Base-by-base conservation (phyloP, 2,329 filamentous ascomycete species). In the Phialocephala subalpina region DNA sequence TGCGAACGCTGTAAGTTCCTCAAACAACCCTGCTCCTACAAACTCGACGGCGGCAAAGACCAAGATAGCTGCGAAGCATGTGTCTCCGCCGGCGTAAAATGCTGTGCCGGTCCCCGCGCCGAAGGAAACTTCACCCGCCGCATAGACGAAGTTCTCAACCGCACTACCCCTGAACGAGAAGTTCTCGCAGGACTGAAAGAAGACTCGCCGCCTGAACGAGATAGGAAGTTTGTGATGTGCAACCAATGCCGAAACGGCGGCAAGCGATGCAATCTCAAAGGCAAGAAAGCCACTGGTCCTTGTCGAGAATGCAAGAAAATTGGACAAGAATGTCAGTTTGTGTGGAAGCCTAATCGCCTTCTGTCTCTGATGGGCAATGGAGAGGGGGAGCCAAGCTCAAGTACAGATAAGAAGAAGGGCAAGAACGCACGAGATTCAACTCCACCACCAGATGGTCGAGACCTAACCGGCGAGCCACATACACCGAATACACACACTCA, bases 1-100 rank as follows among this genome's bases (percentile, higher is more conserved):
- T 75, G 74, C 47, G 42, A 67, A n/a, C 40, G 64, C 6, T 73
- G 73, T 64, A 73, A 74, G 22, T 42, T 36, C 1, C 71, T 67
- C 25, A 60, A 68, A 9, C 52, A 63, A 9, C 38, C 45, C 4
- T 73, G 72, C 58, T 73, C 69, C 7, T 75, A 70, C 52, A 47
- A 40, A 4, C 11, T 55, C 4, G 66, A 74, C 60, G 65, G 62
- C 16, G 72, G 74, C 16, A 65, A 67, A 40, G 67, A 61, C 1
- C 59, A 66, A 7, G 25, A 62, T n/a, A 47, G 47, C 6, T 75
- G 70, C n/a, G 58, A 73, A n/a, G 59, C 57, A 7, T 75, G 72
- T 40, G 63, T 63, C 3, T 64, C 72, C 2, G 63, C 64, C 3
- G 63, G 59, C 0, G 53, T 69, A 3, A 57, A 45, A 40, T 75